Percentiles rank a stretch among this genome's conserved stretches.
These are phyloP conservation scores for Erysimum cheiranthoides DNA, from an alignment of 345 rosid species.

Conservation along the genomic window DNA sequence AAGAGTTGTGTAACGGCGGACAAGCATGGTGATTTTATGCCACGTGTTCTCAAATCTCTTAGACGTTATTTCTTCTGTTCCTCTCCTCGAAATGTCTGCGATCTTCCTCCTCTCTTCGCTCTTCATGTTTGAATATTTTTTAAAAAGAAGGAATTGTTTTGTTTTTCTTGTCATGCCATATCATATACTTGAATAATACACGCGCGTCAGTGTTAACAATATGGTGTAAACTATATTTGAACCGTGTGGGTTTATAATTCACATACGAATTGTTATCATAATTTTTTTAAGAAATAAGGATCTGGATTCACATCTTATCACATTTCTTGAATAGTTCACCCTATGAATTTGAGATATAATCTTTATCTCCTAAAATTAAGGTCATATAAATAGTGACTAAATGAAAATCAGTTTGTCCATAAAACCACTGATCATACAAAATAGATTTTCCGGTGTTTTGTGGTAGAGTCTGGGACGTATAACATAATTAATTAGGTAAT, in stretches of 20 bases:
- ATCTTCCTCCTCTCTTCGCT: conserved; percentile 28
- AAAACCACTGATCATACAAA: background rate
- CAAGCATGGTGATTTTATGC: conserved; percentile 39
- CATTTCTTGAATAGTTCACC: background rate
- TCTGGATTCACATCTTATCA: background rate
- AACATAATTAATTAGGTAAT: too few species aligned
- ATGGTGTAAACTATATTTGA: background rate
- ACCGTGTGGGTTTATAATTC: background rate
- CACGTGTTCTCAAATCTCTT: conserved; percentile 25
- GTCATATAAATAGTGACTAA: background rate
- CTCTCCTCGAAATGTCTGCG: conserved; percentile 1
- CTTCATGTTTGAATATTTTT: conserved; percentile 19
- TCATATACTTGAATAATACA: background rate
- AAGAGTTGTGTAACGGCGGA: conserved; percentile 42
- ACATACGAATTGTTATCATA: background rate
- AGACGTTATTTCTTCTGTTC: conserved; percentile 31
- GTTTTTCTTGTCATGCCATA: background rate
- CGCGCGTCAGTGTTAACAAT: background rate
- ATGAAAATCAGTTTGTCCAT: background rate
- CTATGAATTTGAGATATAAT: background rate
- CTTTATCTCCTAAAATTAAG: background rate
- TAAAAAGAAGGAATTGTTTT: too few species aligned
- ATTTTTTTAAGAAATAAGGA: background rate
- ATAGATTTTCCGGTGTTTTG: too few species aligned
- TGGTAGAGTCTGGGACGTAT: too few species aligned